Base-by-base conservation (phyloP, 1,139 yeast species). In the Candida sojae region DNA sequence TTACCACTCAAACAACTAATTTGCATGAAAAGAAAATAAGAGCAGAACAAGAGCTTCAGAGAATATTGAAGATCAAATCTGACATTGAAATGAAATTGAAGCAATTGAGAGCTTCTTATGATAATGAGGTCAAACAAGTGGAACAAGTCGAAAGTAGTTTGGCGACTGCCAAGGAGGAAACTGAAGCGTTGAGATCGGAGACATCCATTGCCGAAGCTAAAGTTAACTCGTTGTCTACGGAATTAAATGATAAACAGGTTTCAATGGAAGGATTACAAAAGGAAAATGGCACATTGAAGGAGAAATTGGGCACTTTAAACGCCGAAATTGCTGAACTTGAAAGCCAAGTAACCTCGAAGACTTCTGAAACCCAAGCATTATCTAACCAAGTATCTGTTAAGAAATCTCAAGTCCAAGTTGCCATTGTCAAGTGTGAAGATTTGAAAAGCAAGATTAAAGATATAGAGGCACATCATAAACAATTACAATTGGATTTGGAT, bases 191-290 rank as follows among this genome's bases (percentile, higher is more conserved):
- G 55, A 77, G 88, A 57, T 82, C 89, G 45, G 96, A 92, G 57
- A 76, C 89, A 2, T 82, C 91, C 0, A 77, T 89, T 43, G 80
- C 91, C 1, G 96, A 92, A 63, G 96, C 96, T 7, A 87, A 84
- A 54, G 80, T 82, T 56, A 86, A 88, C 60, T 84, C 90, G 10
- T 79, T 88, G 41, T 87, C 88, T 50, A 62, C 83, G 0, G 85
- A 88, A 56, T 76, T 87, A 55, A 83, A 83, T 54, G 82, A 80
- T 45, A 73, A 84, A 45, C 86, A 86, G 57, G 64, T 77, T 7
- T 77, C 79, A 23, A 73, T 84, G 52, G 88, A 85, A 48, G 80
- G 77, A 43, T 78, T 87, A 25, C 92, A 87, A 63, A 81, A 83
- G 57, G 82, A 82, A 56, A 89, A 87, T 56, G 72, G 80, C 13